A percentile compares a stretch with the other conserved stretches of the same genome.
These are phyloP conservation scores for Podaxis carcinomalis DNA, from an alignment of 768 basidiomycete species.

Conservation along the genomic window DNA sequence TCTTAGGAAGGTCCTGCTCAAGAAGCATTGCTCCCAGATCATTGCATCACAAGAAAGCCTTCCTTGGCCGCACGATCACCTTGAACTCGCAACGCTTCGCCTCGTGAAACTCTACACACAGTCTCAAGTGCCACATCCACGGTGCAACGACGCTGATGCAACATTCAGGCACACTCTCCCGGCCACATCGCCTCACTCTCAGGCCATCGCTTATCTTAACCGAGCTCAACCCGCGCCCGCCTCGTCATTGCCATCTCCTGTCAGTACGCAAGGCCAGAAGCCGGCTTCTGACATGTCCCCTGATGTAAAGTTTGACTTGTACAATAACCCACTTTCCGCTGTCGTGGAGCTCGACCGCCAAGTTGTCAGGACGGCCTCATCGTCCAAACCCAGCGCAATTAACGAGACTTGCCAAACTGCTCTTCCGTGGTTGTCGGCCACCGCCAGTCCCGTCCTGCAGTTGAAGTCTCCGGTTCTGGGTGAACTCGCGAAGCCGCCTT, in stretches of 20 bases:
- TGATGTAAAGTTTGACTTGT: neutral
- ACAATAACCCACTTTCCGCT: neutral
- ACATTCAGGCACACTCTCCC: neutral
- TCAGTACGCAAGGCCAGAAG: neutral
- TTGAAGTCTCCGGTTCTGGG: neutral
- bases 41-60: neutral
- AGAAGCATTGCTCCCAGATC: neutral
- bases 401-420: neutral
- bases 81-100: constrained; percentile 9
- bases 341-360: constrained; percentile 1
- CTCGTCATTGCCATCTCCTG: neutral
- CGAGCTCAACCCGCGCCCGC: neutral
- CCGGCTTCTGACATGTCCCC: neutral
- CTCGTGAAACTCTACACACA: constrained; percentile 7
- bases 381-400: constrained; percentile 5
- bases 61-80: constrained; percentile 8
- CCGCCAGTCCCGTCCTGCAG: neutral
- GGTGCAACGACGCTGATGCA: neutral
- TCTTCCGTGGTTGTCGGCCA: neutral
- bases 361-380: neutral
- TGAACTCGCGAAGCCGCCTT: neutral
- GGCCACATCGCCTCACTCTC: neutral
- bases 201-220: neutral
- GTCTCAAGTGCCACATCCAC: neutral
- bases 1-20: neutral